Evolutionary conservation across 768 basidiomycete genomes (phyloP), one percentile per base, ranked within the genome.

Genomic region (Pleurotus citrinopileatus): DNA sequence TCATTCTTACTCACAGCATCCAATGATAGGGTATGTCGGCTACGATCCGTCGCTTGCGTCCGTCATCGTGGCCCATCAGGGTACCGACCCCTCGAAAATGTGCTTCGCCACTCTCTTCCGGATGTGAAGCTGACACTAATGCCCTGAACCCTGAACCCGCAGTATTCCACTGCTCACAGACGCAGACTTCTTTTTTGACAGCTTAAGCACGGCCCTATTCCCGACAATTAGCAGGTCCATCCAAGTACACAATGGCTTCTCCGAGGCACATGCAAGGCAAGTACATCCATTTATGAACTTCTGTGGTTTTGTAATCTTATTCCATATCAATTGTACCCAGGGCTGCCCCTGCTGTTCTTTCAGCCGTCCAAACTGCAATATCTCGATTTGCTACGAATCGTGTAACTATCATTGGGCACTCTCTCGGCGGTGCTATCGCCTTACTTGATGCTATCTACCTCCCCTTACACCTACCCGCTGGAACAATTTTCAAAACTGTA

Each of bases 361-460:
- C 72, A 2, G 78, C 76, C n/a, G 78, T 80, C 3, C 51, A 70
- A 55, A 53, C 52, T 0, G 64, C 73, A 5, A 69, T 80, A 52
- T 58, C 70, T 9, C 55, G 55, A 6, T 67, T 73, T 56, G 56
- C 59, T 1, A 70, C 75, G 2, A 72, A 54, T 0, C 58, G 67
- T 6, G 73, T 82, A 25, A 71, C 76, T 1, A 62, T 76, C 36
- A 73, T 79, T 40, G 78, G 81, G 1, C 78, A 79, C 53, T 76
- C 75, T 42, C 68, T 81, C 70, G 80, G 82, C 43, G 83, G 73
- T 28, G 82, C 82, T 1, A 65, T 85, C 48, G 68, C 81, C 3
- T 70, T 86, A 10, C 70, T 87, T 13, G 82, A 85, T 53, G 68
- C 77, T 9, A 70, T 86, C 34, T 84, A 77, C 59, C 72, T 87